These are phyloP conservation scores for Dictyostelium capitatum DNA, from an alignment of 78 protist species.

Conservation along the genomic window DNA sequence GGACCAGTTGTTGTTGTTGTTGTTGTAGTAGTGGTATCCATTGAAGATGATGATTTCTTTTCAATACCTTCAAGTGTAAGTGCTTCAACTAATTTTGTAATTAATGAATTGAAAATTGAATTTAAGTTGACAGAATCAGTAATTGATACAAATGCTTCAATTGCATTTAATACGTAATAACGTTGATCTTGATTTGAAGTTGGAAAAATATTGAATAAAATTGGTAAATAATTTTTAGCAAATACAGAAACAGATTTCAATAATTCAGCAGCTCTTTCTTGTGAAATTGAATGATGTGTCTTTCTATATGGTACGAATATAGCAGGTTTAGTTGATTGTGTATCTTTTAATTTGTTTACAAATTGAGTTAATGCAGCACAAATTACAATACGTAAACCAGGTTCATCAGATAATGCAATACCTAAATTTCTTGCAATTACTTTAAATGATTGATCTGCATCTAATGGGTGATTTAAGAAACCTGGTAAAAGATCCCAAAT, in stretches of 20 bases:
- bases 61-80: conserved; percentile 35
- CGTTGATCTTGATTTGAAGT: conserved; percentile 27
- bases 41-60: neutral
- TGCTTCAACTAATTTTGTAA: conserved; percentile 68
- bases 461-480: conserved; percentile 50
- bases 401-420: conserved; percentile 22
- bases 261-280: conserved; percentile 14
- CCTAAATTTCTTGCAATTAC: conserved; percentile 34
- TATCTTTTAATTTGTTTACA: conserved; percentile 31
- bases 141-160: conserved; percentile 52
- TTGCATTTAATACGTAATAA: conserved; percentile 5
- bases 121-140: conserved; percentile 25
- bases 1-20: neutral
- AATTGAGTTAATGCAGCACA: conserved; percentile 29
- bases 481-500: conserved; percentile 75
- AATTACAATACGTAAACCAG: neutral
- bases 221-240: conserved; percentile 59
- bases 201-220: conserved; percentile 66
- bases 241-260: conserved; percentile 27
- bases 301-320: conserved; percentile 16
- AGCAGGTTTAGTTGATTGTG: neutral
- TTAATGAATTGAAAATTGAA: conserved; percentile 26
- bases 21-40: neutral
- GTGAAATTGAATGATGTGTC: neutral
- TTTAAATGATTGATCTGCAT: conserved; percentile 25